phyloP scores from a whole-genome alignment of 1,139 yeast species.

The Magnusiomyces paraingens region DNA sequence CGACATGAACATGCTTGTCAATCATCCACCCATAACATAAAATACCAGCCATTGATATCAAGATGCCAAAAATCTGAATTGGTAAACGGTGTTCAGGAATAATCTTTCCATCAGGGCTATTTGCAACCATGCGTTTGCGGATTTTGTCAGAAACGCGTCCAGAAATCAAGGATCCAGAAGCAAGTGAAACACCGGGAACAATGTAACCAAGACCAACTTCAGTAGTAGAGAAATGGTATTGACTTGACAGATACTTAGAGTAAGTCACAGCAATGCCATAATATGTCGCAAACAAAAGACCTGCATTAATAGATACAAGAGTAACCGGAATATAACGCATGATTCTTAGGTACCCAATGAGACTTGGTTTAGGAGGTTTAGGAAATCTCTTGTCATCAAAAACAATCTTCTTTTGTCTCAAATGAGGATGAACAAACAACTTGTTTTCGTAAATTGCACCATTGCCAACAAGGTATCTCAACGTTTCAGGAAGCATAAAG shows the following conservation, averaged over 20 bases:
- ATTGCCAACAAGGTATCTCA: slow-evolving; percentile 49
- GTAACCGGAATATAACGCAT: slow-evolving; percentile 42
- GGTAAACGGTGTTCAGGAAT: slow-evolving; percentile 46
- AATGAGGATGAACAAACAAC: slow-evolving; percentile 31
- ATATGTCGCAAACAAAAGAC: slow-evolving; percentile 49
- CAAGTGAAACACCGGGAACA: slow-evolving; percentile 49
- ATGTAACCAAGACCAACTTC: slow-evolving; percentile 44
- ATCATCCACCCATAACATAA: slow-evolving; percentile 53
- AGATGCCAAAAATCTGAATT: slow-evolving; percentile 43
- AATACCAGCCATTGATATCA: slow-evolving; percentile 42
- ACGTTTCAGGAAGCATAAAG: slow-evolving; percentile 71
- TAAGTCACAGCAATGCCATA: slow-evolving; percentile 51
- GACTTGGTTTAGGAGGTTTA: slow-evolving; percentile 45
- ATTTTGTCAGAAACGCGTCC: slow-evolving; percentile 46
- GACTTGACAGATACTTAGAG: slow-evolving; percentile 36
- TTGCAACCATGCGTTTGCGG: slow-evolving; percentile 30
- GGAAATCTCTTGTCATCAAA: slow-evolving; percentile 33
- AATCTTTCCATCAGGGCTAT: slow-evolving; percentile 27
- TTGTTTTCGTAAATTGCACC: slow-evolving; percentile 33
- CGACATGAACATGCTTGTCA: slow-evolving; percentile 41
- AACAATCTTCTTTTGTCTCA: slow-evolving; percentile 32
- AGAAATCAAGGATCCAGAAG: slow-evolving; percentile 45
- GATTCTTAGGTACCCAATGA: slow-evolving; percentile 36
- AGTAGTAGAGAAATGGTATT: slow-evolving; percentile 37
- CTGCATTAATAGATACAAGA: slow-evolving; percentile 45